phyloP scores from a whole-genome alignment of 805 yeast species.

The Suhomyces vadensis region DNA sequence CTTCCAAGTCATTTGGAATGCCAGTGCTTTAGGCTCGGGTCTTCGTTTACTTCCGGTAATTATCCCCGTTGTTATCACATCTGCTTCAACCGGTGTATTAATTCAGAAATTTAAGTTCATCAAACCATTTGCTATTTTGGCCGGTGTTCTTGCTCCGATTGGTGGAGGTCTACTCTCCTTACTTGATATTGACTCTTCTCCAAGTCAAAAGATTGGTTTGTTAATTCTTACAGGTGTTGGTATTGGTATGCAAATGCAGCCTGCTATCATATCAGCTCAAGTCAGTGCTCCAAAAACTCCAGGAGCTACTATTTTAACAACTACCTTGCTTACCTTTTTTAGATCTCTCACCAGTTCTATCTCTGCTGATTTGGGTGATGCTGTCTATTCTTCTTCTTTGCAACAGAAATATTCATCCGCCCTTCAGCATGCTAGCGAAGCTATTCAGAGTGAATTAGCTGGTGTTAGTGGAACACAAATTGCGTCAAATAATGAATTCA shows the following conservation, averaged over 20 bases:
- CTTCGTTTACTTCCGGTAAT: constrained; percentile 45
- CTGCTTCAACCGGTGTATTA: constrained; percentile 39
- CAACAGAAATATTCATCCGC: constrained; percentile 14
- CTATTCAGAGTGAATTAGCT: constrained; percentile 21
- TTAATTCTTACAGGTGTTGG: constrained; percentile 50
- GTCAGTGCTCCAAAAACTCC: constrained; percentile 51
- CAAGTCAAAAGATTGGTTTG: constrained; percentile 42
- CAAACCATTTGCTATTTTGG: constrained; percentile 41
- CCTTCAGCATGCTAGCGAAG: constrained; percentile 9
- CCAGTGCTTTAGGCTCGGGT: constrained; percentile 47
- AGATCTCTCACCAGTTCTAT: constrained; percentile 50
- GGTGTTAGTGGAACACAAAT: constrained; percentile 17
- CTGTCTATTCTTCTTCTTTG: constrained; percentile 35
- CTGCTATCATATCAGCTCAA: constrained; percentile 46
- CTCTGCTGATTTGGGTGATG: constrained; percentile 43
- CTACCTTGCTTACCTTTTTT: constrained; percentile 44
- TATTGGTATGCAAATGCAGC: constrained; percentile 49
- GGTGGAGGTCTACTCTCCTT: constrained; percentile 48
- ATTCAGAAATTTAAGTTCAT: constrained; percentile 41
- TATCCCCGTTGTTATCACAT: constrained; percentile 37
- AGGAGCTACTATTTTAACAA: constrained; percentile 51
- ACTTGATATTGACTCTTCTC: constrained; percentile 39
- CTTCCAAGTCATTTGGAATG: constrained; percentile 49
- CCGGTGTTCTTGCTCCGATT: constrained; percentile 37
- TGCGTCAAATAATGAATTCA: constrained; percentile 14